These are phyloP conservation scores for Effrenium voratum DNA, from an alignment of 73 alveolate genomes.

Conservation along the genomic window DNA sequence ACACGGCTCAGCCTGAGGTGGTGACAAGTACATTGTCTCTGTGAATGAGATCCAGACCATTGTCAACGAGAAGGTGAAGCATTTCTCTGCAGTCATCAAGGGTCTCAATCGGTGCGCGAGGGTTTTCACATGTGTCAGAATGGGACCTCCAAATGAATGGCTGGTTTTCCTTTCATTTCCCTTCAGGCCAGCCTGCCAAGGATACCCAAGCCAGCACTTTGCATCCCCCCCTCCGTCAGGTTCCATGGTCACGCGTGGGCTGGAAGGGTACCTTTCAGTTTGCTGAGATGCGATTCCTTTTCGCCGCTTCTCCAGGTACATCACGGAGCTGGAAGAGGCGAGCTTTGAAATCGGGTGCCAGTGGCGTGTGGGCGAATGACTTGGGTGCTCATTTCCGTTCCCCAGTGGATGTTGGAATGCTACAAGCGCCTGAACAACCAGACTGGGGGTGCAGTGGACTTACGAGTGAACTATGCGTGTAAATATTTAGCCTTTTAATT, in stretches of 20 bases:
- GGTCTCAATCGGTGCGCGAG: conserved; percentile 30
- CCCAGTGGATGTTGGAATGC: not conserved
- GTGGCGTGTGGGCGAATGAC: not conserved
- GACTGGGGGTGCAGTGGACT: not conserved
- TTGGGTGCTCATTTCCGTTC: not conserved
- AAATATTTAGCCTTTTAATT: too few relatives aligned
- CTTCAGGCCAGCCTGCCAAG: too few relatives aligned
- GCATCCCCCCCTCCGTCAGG: too few relatives aligned
- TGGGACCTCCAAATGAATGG: not conserved
- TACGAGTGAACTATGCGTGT: too few relatives aligned
- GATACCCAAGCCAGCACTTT: too few relatives aligned
- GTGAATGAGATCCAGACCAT: conserved; percentile 37
- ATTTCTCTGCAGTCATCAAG: conserved; percentile 45
- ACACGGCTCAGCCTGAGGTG: not conserved
- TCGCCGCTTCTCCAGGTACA: not conserved
- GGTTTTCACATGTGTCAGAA: not conserved
- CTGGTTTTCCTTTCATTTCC: not conserved
- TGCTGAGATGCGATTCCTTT: not conserved
- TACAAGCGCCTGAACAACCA: not conserved
- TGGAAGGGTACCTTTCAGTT: too few relatives aligned
- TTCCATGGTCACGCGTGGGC: too few relatives aligned
- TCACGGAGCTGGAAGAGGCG: conserved; percentile 5
- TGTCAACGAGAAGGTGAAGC: conserved; percentile 30
- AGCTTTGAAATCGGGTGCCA: not conserved
- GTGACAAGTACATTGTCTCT: conserved; percentile 48